Conservation (phyloP, 1,284 basidiomycete genomes). For the Trichosporon asahii region DNA sequence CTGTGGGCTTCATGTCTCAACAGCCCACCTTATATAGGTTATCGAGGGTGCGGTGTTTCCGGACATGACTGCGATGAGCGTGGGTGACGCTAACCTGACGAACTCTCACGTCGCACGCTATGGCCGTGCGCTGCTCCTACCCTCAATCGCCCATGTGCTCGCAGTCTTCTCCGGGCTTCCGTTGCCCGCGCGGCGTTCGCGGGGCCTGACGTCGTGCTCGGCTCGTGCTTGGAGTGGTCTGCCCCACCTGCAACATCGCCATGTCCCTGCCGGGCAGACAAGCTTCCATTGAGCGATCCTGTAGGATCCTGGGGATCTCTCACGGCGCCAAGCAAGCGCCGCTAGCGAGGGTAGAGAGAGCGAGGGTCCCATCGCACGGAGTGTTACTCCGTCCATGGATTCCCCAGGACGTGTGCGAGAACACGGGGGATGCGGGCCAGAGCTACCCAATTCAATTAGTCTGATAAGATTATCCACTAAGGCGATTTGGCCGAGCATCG, state of each 20-base stretch:
- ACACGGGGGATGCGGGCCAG: background rate
- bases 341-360: background rate
- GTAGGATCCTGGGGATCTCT: background rate
- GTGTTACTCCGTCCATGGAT: background rate
- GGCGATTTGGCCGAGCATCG: slow-evolving; percentile 1
- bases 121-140: background rate
- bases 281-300: background rate
- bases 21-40: background rate
- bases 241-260: background rate
- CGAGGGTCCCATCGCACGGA: background rate
- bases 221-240: background rate
- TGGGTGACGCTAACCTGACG: background rate
- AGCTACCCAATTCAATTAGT: background rate
- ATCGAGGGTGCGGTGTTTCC: background rate
- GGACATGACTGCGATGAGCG: background rate
- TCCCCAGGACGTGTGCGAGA: background rate
- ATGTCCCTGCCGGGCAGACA: background rate
- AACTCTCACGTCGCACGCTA: background rate
- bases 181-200: background rate
- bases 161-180: background rate
- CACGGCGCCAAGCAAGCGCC: background rate
- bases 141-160: background rate
- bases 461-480: background rate
- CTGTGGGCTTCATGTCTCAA: background rate
- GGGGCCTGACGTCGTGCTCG: background rate